Evolutionary conservation across 1,139 yeast species (phyloP).

Genomic region (Hansenula anomala): DNA sequence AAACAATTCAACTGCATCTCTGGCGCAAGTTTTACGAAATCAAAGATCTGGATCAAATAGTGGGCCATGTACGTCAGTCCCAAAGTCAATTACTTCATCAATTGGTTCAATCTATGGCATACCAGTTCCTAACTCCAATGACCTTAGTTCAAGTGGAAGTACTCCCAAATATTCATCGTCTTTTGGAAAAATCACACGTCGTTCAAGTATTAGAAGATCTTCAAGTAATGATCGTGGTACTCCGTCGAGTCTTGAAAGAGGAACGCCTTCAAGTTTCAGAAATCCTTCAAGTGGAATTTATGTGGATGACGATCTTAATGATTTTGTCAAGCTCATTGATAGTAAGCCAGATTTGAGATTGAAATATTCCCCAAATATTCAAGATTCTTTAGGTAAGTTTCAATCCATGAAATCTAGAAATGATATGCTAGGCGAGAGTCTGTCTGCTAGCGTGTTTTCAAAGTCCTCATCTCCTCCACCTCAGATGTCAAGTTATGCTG

Average conservation of each 20-base stretch:
- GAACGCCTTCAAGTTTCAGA: conserved; percentile 14
- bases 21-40: conserved; percentile 26
- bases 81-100: conserved; percentile 30
- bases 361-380: conserved; percentile 33
- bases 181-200: conserved; percentile 31
- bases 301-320: conserved; percentile 69
- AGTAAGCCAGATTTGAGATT: conserved; percentile 53
- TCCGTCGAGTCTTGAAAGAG: conserved; percentile 10
- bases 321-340: conserved; percentile 79
- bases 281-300: conserved; percentile 28
- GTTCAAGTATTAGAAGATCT: conserved; percentile 30
- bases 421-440: conserved; percentile 35
- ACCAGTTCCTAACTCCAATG: conserved; percentile 11
- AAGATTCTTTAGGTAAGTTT: conserved; percentile 39
- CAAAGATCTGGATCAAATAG: conserved; percentile 26
- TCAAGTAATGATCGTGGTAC: conserved; percentile 23
- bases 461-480: conserved; percentile 16
- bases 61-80: conserved; percentile 17
- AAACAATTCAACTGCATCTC: conserved; percentile 34
- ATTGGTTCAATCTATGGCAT: conserved; percentile 14
- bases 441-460: conserved; percentile 29
- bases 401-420: conserved; percentile 43
- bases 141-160: conserved; percentile 30
- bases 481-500: neutral
- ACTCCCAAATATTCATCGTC: conserved; percentile 35